Conservation (phyloP, 306 rosid species). For the Malus domestica region ASM211411v1 NC_041794.1:186501-187000, state of each 20-base stretch:
- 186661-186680: conserved; percentile 1
- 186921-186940: conserved; percentile 74
- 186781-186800: conserved; percentile 54
- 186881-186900: conserved; percentile 65
- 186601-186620: neutral
- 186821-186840: conserved; percentile 16
- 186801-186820: conserved; percentile 58
- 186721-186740: conserved; percentile 75
- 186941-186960: conserved; percentile 93
- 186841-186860: conserved; percentile 18
- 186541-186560: neutral
- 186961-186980: conserved; percentile 89
- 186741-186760: conserved; percentile 73
- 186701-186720: conserved; percentile 68
- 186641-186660: neutral
- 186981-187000: conserved; percentile 80
- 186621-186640: neutral
- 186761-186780: conserved; percentile 48
- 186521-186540: neutral
- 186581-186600: neutral
- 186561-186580: neutral
- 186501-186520: neutral
- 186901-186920: conserved; percentile 61
- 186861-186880: conserved; percentile 11
- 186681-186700: conserved; percentile 72